These are phyloP conservation scores for Diospyros lotus DNA, from an alignment of 148 eudicot species.

Conservation along the genomic window DNA sequence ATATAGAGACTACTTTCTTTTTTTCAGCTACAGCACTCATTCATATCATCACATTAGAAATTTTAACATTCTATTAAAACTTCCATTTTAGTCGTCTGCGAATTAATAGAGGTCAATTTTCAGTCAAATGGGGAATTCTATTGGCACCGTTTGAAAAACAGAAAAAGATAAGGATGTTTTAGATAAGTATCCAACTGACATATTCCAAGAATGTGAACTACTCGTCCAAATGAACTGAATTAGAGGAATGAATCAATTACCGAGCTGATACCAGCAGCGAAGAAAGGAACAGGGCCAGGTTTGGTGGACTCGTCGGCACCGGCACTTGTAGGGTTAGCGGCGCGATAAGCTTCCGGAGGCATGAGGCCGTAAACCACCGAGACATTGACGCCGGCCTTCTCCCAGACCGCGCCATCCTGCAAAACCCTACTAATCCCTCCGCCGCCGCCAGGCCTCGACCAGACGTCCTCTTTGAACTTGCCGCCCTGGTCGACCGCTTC, in stretches of 20 bases:
- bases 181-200: neutral
- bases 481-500: slow-evolving; percentile 72
- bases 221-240: neutral
- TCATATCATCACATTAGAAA: too few relatives aligned
- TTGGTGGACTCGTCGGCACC: slow-evolving; percentile 28
- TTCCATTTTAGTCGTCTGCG: too few relatives aligned
- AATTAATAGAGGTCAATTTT: too few relatives aligned
- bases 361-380: slow-evolving; percentile 84
- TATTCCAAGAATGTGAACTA: neutral
- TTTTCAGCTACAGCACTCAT: too few relatives aligned
- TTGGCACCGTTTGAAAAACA: too few relatives aligned
- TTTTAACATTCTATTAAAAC: too few relatives aligned
- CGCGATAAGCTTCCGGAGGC: slow-evolving; percentile 97
- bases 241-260: slow-evolving; percentile 21
- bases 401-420: slow-evolving; percentile 80
- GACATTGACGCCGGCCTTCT: slow-evolving; percentile 90
- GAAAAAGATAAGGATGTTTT: too few relatives aligned
- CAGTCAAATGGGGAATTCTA: too few relatives aligned
- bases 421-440: slow-evolving; percentile 96
- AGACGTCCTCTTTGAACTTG: slow-evolving; percentile 79
- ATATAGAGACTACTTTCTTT: too few relatives aligned
- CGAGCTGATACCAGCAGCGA: slow-evolving; percentile 96
- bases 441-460: slow-evolving; percentile 94
- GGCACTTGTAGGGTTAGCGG: slow-evolving; percentile 59
- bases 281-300: slow-evolving; percentile 84